Conservation (phyloP, 169 alveolate species). For the Condylostoma magnum region DNA sequence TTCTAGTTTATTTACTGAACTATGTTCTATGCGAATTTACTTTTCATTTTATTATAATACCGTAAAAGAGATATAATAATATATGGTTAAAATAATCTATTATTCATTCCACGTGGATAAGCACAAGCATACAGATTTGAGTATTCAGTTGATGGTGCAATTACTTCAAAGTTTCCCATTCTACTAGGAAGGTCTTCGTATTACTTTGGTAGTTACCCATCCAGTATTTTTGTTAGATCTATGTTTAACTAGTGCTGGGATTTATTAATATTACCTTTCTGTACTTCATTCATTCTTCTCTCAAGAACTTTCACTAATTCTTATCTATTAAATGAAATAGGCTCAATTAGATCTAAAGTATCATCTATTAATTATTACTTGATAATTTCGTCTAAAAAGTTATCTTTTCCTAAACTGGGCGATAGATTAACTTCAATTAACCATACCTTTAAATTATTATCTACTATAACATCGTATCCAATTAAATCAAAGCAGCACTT, state of each 20-base stretch:
- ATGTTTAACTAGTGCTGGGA: conserved; percentile 59
- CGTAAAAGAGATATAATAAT: no score
- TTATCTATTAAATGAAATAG: conserved; percentile 67
- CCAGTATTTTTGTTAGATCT: conserved; percentile 73
- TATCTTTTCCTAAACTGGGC: conserved; percentile 84
- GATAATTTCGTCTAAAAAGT: conserved; percentile 81
- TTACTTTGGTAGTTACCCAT: conserved; percentile 61
- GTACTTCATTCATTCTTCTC: conserved; percentile 69
- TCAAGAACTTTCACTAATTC: conserved; percentile 75
- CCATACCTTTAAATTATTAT: conserved; percentile 67
- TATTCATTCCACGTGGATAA: neutral
- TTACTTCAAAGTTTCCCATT: conserved; percentile 76
- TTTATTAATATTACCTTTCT: conserved; percentile 54
- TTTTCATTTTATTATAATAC: no score
- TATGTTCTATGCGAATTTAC: no score
- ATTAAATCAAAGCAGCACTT: conserved; percentile 83
- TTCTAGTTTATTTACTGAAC: no score
- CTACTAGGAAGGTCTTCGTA: conserved; percentile 77
- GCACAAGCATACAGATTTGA: conserved; percentile 36
- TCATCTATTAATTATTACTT: conserved; percentile 80
- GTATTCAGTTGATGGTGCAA: conserved; percentile 69
- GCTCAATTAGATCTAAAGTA: conserved; percentile 75
- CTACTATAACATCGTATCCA: conserved; percentile 85
- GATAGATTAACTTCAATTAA: conserved; percentile 80
- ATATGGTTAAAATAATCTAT: no score